Percentiles rank a stretch among this genome's conserved stretches.
These are phyloP conservation scores for Kokia cookei DNA, from an alignment of 441 rosid genomes.

Conservation along the genomic window DNA sequence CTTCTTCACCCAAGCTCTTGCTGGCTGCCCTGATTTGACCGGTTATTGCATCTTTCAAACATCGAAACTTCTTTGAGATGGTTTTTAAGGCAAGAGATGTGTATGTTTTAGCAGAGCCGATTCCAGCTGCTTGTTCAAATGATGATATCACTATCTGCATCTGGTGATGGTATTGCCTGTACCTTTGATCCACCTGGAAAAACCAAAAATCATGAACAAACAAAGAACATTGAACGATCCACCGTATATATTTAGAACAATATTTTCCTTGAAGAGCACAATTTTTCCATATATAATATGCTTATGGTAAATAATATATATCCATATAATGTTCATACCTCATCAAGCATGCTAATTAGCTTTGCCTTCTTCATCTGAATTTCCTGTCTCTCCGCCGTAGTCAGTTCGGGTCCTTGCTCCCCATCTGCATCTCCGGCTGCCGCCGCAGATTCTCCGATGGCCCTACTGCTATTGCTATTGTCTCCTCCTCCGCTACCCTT, in stretches of 20 bases:
- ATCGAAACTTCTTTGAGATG: not conserved
- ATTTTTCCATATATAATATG: not conserved
- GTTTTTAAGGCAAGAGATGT: not conserved
- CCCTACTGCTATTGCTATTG: constrained; percentile 25
- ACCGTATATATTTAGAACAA: not conserved
- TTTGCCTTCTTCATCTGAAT: constrained; percentile 98
- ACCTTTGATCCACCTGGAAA: not conserved
- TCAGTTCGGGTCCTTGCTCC: constrained; percentile 52
- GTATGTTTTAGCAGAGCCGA: not conserved
- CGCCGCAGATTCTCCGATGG: constrained; percentile 36
- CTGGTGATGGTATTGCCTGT: not conserved
- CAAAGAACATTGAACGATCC: not conserved
- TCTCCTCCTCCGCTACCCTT: constrained; percentile 30
- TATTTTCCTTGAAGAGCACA: constrained; percentile 2
- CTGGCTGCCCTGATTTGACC: not conserved
- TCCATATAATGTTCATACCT: constrained; percentile 41
- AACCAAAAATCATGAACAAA: not conserved
- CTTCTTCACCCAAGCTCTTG: constrained; percentile 62
- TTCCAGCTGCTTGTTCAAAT: not conserved
- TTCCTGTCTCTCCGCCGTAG: constrained; percentile 89
- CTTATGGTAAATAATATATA: not conserved
- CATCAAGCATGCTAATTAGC: constrained; percentile 84
- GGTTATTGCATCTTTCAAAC: not conserved
- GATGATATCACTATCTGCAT: not conserved
- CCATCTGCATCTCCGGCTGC: constrained; percentile 43